Conservation (phyloP, 257 asterid species). For the Lantana camara region DNA sequence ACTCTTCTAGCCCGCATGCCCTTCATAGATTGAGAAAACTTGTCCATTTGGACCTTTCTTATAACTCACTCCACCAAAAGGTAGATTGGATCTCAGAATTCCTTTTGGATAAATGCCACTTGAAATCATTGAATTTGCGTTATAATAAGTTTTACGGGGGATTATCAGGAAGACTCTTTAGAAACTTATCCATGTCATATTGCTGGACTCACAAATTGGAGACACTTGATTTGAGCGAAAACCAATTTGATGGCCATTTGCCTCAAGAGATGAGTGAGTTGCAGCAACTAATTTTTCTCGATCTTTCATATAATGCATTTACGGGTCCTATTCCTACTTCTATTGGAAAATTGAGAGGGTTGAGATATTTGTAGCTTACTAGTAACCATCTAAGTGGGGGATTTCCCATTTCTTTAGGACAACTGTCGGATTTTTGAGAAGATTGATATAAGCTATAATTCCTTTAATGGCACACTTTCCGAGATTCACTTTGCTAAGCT, state of each 20-base stretch:
- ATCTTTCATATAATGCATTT: not conserved
- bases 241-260: not conserved
- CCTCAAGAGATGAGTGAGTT: constrained; percentile 1
- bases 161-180: not conserved
- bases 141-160: constrained; percentile 3
- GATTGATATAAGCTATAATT: not conserved
- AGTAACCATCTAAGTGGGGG: not conserved
- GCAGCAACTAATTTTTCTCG: not conserved
- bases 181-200: not conserved
- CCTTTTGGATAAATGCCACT: not conserved
- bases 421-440: not conserved
- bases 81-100: constrained; percentile 9
- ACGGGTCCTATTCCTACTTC: constrained; percentile 1
- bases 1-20: not conserved
- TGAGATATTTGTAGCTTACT: not conserved
- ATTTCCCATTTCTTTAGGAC: not conserved
- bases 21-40: not conserved
- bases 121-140: not conserved
- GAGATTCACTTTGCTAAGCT: constrained; percentile 20
- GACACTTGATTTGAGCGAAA: not conserved
- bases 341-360: not conserved
- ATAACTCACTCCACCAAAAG: not conserved
- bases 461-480: not conserved
- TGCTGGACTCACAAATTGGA: not conserved
- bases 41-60: not conserved